Evolutionary conservation across 73 alveolate genomes (phyloP).

Genomic region (Uronychia setigera): DNA sequence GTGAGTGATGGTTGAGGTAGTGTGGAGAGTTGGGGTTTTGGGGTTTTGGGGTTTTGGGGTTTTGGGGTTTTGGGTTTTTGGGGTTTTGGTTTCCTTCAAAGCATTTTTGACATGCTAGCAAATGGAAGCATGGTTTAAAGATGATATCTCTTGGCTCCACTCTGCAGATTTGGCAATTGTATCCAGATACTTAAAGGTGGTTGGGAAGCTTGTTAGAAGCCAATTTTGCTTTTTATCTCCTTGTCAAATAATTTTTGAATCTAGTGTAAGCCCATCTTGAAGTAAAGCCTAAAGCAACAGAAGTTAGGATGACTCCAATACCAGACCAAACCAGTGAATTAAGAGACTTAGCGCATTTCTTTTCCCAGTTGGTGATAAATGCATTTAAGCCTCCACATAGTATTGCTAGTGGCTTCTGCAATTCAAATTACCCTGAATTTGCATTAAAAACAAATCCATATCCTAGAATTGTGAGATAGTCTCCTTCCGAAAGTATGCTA

Average conservation of each 20-base stretch:
- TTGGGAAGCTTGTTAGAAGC: neutral
- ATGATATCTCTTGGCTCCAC: neutral
- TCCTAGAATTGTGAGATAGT: neutral
- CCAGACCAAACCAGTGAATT: neutral
- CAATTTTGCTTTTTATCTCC: neutral
- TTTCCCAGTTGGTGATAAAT: neutral
- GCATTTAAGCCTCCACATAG: neutral
- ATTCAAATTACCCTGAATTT: neutral
- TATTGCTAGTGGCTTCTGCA: neutral
- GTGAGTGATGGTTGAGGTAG: no score
- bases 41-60: no score
- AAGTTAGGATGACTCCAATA: neutral
- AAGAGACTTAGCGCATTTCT: neutral
- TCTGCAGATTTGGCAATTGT: neutral
- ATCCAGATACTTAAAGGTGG: neutral
- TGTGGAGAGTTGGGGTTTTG: no score
- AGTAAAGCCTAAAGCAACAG: neutral
- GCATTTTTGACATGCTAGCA: neutral
- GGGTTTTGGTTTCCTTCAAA: no score
- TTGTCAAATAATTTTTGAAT: no score
- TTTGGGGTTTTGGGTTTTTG: no score
- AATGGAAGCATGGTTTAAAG: neutral
- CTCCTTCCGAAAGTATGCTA: neutral
- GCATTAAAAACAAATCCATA: neutral
- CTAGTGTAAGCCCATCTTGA: neutral